A percentile compares a stretch with the other conserved stretches of the same genome.
phyloP scores from a whole-genome alignment of 1,284 basidiomycete species.

The Tylopilus sp. region DNA sequence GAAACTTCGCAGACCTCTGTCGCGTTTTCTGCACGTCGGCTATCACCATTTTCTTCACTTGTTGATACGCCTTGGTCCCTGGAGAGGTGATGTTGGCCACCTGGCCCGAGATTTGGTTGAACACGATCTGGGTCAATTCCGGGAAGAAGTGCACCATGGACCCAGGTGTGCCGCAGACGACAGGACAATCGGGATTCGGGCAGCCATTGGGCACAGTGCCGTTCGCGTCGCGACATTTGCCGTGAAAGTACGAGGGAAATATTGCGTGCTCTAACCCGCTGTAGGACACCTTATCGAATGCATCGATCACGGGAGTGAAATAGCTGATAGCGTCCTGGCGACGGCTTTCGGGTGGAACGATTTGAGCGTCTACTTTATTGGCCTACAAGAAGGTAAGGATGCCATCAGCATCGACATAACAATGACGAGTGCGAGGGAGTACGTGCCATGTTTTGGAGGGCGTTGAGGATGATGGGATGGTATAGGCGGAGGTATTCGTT shows the following conservation, averaged over 20 bases:
- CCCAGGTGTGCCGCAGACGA: slow-evolving; percentile 76
- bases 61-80: slow-evolving; percentile 39
- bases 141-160: slow-evolving; percentile 67
- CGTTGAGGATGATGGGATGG: slow-evolving; percentile 13
- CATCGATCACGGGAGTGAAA: slow-evolving; percentile 44
- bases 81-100: slow-evolving; percentile 38
- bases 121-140: slow-evolving; percentile 48
- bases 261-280: slow-evolving; percentile 46
- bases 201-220: slow-evolving; percentile 62
- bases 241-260: slow-evolving; percentile 67
- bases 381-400: slow-evolving; percentile 30
- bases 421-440: neutral
- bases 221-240: slow-evolving; percentile 58
- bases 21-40: slow-evolving; percentile 17
- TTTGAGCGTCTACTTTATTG: slow-evolving; percentile 34
- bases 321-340: slow-evolving; percentile 34
- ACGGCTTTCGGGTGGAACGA: slow-evolving; percentile 35
- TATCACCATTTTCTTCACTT: slow-evolving; percentile 40
- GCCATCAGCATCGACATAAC: neutral
- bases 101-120: slow-evolving; percentile 40
- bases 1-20: slow-evolving; percentile 11
- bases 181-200: slow-evolving; percentile 71
- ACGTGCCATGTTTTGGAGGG: slow-evolving; percentile 24
- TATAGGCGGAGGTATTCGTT: slow-evolving; percentile 53
- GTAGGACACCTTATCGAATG: slow-evolving; percentile 46